Conservation (phyloP, 108 stramenopile genomes). For the Ochromonas danica region DNA sequence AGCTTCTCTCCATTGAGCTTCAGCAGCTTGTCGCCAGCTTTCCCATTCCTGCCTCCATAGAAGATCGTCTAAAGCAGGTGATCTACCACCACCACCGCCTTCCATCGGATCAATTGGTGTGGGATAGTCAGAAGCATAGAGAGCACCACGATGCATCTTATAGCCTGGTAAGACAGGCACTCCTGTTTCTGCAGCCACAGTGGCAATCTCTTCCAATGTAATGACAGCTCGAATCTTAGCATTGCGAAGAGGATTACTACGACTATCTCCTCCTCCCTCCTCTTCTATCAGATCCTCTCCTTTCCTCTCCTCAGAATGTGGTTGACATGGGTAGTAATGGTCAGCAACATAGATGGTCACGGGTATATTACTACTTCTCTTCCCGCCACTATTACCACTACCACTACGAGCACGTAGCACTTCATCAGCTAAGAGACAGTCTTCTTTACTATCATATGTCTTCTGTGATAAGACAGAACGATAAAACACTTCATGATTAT, state of each 20-base stretch:
- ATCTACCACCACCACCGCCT: no score
- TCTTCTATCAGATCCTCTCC: background rate
- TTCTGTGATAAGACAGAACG: background rate
- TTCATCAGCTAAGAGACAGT: background rate
- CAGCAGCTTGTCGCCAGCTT: background rate
- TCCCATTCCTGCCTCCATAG: background rate
- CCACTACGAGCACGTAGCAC: background rate
- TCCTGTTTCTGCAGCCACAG: background rate
- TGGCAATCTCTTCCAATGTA: background rate
- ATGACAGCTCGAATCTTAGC: background rate
- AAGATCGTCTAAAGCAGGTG: background rate
- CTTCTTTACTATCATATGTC: background rate
- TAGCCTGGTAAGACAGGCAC: background rate
- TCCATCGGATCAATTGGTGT: background rate
- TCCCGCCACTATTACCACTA: no score
- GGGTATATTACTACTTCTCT: no score
- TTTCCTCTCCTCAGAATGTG: background rate
- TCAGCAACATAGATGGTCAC: background rate
- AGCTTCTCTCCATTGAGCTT: slow-evolving; percentile 2
- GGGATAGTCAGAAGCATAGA: background rate
- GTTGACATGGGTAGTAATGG: background rate
- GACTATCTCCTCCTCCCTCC: background rate
- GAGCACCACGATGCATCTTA: slow-evolving; percentile 15
- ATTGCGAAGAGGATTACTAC: background rate
- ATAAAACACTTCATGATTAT: background rate